These are phyloP conservation scores for Neopestalotiopsis sp. DNA, from an alignment of 2,329 filamentous ascomycete species.

Conservation along the genomic window DNA sequence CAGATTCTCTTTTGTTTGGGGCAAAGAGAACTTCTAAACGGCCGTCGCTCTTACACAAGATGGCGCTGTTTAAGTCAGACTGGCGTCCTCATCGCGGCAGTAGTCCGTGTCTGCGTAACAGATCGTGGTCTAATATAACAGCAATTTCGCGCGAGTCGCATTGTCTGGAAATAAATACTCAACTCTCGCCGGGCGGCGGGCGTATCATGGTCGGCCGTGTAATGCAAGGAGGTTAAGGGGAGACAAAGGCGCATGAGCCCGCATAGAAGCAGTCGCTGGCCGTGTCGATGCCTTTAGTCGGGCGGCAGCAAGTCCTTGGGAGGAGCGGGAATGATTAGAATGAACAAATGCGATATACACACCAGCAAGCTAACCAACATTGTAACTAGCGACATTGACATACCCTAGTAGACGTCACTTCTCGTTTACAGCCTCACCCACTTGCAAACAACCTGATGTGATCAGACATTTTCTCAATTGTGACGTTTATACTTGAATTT, in stretches of 20 bases:
- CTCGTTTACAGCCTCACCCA: background rate
- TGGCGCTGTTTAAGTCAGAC: background rate
- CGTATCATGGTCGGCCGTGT: background rate
- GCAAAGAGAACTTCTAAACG: constrained; percentile 70
- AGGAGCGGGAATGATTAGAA: background rate
- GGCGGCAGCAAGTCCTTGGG: background rate
- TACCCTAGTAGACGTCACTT: constrained; percentile 15
- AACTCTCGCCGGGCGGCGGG: background rate
- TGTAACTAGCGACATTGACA: constrained; percentile 11
- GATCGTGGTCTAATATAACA: background rate
- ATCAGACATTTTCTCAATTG: background rate
- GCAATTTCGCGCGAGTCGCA: background rate
- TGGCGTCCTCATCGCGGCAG: background rate
- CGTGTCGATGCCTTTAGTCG: background rate
- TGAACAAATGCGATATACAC: background rate
- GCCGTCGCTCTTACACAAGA: background rate
- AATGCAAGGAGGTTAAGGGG: background rate
- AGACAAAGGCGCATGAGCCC: background rate
- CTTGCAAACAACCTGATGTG: background rate
- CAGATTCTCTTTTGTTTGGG: constrained; percentile 70
- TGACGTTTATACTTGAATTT: background rate
- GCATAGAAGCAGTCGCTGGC: background rate
- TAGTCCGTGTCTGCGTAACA: background rate
- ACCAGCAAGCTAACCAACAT: constrained; percentile 5
- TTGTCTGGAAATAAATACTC: constrained; percentile 1